Base-by-base conservation (phyloP, 768 basidiomycete species). In the Tricholoma matsutake region DNA sequence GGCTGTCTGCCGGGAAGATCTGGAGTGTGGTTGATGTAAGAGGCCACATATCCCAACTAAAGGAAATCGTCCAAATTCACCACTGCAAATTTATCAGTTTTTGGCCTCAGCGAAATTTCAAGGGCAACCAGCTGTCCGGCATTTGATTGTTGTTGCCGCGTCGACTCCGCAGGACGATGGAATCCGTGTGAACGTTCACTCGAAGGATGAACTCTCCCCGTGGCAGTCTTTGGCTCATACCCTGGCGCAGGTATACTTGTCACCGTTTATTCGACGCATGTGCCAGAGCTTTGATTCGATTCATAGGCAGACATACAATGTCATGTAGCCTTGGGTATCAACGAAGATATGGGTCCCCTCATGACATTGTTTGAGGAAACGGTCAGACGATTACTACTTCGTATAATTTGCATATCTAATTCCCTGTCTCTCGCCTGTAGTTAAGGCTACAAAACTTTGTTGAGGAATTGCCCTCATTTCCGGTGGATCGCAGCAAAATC, bases 71-170 rank as follows among this genome's bases (percentile, higher is more conserved):
- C 39, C 22, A 31, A 54, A 59, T 61, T 62, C 63, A 61, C 51
- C 31, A 31, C 56, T 51, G 35, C 57, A 29, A 35, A 59, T 14
- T 58, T 60, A 41, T 32, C 56, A 79, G 78, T 68, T 73, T 60
- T 71, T 80, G 55, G 73, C 75, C 47, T 72, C 75, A 29, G 60
- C 69, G 53, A 64, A 74, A 57, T 59, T 70, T 66, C 49, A 71
- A 57, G 67, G 68, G 31, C 72, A 69, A 61, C 63, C 75, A 8
- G 69, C 75, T 55, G 75, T 74, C 47, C 75, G 79, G 4, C 84
- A 87, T 68, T 75, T 86, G 29, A 75, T 86, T 58, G 74, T 87
- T 58, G 77, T 86, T 11, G 84, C 84, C 28, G 82, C 80, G 43
- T 81, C 81, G 22, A 56, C 78, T 1, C 83, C 83, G 9, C 64